phyloP scores from a whole-genome alignment of 495 filamentous ascomycete species.

The Friedmanniomyces simplex region DNA sequence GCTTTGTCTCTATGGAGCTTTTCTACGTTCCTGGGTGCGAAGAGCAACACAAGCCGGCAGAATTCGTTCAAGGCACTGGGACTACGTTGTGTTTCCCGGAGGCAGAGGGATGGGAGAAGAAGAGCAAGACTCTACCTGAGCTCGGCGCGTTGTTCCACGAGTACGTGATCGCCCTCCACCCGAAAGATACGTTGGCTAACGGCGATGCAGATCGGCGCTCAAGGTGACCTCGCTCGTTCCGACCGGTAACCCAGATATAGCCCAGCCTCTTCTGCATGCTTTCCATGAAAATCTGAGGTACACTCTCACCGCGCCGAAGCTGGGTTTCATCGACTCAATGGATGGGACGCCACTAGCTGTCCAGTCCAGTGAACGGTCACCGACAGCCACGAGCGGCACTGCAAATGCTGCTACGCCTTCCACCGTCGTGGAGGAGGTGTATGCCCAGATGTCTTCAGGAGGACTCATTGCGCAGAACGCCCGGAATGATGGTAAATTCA shows the following conservation, averaged over 20 bases:
- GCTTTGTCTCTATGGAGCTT: constrained; percentile 37
- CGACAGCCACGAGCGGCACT: not conserved
- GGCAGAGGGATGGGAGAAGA: constrained; percentile 31
- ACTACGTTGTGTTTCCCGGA: constrained; percentile 31
- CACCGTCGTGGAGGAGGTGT: not conserved
- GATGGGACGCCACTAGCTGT: not conserved
- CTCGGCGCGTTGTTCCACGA: constrained; percentile 34
- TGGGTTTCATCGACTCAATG: not conserved
- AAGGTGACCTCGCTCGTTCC: not conserved
- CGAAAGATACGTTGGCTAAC: not conserved
- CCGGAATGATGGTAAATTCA: not conserved
- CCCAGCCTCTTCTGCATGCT: not conserved
- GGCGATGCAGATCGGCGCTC: not conserved
- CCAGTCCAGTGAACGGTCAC: not conserved
- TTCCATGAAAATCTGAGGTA: not conserved
- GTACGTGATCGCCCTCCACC: constrained; percentile 14
- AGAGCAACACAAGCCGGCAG: constrained; percentile 34
- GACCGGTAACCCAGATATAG: not conserved
- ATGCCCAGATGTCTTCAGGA: not conserved
- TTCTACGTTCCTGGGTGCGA: constrained; percentile 38
- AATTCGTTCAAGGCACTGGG: constrained; percentile 30
- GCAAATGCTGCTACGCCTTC: not conserved
- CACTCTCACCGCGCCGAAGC: not conserved
- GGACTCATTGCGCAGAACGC: not conserved
- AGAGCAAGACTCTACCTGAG: constrained; percentile 23